Base-by-base conservation (phyloP, 768 basidiomycete species). In the Daedalea quercina region DNA sequence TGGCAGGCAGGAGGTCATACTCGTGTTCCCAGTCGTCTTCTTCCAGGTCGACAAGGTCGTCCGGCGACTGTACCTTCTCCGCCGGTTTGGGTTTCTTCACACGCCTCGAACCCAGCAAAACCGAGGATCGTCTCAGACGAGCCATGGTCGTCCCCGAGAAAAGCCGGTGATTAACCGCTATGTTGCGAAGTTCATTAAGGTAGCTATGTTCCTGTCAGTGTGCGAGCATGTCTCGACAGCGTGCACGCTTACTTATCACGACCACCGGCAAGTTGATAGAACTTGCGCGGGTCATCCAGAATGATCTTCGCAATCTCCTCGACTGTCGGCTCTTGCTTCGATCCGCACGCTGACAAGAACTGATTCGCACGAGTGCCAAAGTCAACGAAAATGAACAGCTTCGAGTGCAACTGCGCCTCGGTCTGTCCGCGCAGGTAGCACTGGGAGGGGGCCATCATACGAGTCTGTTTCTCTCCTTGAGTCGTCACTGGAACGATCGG, bases 331-430 rank as follows among this genome's bases (percentile, higher is more conserved):
- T 93, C 90, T 41, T 79, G 83, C 62, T 84, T 87, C 15, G 94
- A 90, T 11, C 96, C 95, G 59, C 91, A 91, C 2, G 88, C 85
- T 50, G 77, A 79, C 43, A 99, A 73, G 69, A 99, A 97, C 3
- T 78, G 74, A 59, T 94, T 95, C 23, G 87, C 95, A 3, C 75
- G 71, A 1, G 76, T 63, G 1, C 94, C 94, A 64, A 95, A 96
- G 65, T 95, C 85, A 47, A 98, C 82, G 60, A 94, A 96, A 31
- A 80, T 76, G 63, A 97, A 96, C 1, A 95, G 70, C 57, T 86
- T 85, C 2, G 86, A 85, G 62, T 90, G 87, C 37, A 92, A 81
- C 33, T 77, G 74, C 23, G 78, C 76, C 23, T 74, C 70, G 17
- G 72, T 67, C 47, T 74, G 70, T 25, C 74, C 71, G 2, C 77